Evolutionary conservation across 2,329 filamentous ascomycete species (phyloP), one percentile per base, ranked within the genome.

Genomic region (Pestalotiopsis sp.): DNA sequence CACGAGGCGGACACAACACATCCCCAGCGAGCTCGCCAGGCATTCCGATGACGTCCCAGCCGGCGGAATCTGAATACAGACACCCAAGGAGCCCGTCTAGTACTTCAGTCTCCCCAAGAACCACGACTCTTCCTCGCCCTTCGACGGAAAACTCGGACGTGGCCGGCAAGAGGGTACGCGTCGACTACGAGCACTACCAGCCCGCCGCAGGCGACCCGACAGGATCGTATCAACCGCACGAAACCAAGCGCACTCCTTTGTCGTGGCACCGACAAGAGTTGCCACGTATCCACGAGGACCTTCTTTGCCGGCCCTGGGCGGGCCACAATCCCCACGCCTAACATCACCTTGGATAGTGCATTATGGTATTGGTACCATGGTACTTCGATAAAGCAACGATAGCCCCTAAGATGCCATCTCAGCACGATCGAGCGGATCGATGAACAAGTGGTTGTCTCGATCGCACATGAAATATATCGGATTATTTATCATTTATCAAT

Each of bases 1-100:
- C 87, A 20, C 83, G 87, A 72, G 87, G 87, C 58, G 87, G 87
- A 11, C 86, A 89, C 72, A 89, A 87, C 71, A 84, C 84, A 2
- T 88, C 87, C 4, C 87, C 87, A 1, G 84, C 85, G 3, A 83
- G 86, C 23, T 84, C 86, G 3, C 81, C 85, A 3, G 81, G 84
- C 72, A 85, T 89, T 59, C 82, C 82, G 56, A 68, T 81, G 9
- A 78, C 72, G 11, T 61, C 74, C 17, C 75, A 77, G 38, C 72
- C 78, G 36, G 75, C 80, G 41, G 72, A 78, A 14, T 72, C 72
- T 41, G 85, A 86, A 13, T 72, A 79, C 9, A 77, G 78, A 6
- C 77, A 79, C 36, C 80, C 82, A 1, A 78, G 81, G 62, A 86
- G 82, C 71, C 80, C 82, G 66, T 83, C 84, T 11, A 83, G 83